Base-by-base conservation (phyloP, 306 rosid genomes). In the Trifolium subterraneum region DNA sequence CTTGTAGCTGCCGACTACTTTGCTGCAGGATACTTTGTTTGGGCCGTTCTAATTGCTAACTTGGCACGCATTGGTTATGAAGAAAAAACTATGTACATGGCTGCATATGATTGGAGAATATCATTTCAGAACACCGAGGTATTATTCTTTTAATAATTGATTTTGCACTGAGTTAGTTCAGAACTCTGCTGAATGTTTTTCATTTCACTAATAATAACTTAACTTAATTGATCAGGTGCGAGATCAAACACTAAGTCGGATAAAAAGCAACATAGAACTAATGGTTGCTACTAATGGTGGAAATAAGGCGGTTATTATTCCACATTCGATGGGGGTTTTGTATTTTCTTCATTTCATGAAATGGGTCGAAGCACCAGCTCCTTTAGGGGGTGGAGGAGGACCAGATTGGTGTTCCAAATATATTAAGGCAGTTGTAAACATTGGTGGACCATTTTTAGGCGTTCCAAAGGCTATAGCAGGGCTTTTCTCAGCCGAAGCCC, bases 1-100 rank as follows among this genome's bases (percentile, higher is more conserved):
- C 95, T 91, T 68, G 97, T 91, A 64, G 97, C 97, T 73, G 97
- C 97, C 33, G 97, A 91, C 80, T 91, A 91, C 82, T 91, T 91
- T 76, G 91, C 92, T 55, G 84, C 97, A 0, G 97, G 97, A 47
- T 91, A 91, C 79, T 91, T 91, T 19, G 97, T 91, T 39, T 91
- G 95, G 97, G 97, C 97, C 12, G 93, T 91, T 52, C 76, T 92
- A 41, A 92, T 92, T 80, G 93, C 97, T 64, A 92, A 92, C 75
- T 82, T 92, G 86, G 97, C 97, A 61, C 89, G 80, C 68, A 83
- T 92, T 55, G 97, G 96, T 77, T 92, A 92, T 31, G 97, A 92
- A 82, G 97, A 91, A 73, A 91, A 91, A 77, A 86, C 77, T 7
- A 91, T 91, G 97, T 86, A 87, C 68, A 91, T 91, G 97, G 97